Base-by-base conservation (phyloP, 2,329 filamentous ascomycete genomes). In the Alternaria triticimaculans region DNA sequence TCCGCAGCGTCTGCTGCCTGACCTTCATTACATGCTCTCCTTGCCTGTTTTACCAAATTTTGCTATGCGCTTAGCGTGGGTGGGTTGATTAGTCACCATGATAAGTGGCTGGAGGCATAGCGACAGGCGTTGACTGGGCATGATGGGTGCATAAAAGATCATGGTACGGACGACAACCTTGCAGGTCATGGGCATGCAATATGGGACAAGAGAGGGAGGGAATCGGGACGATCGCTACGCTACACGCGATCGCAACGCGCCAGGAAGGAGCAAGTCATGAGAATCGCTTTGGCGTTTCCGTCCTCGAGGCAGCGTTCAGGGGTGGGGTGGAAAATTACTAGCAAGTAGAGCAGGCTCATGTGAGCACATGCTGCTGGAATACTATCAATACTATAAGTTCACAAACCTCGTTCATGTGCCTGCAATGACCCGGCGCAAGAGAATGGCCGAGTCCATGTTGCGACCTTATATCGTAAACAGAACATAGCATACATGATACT, bases 121-220 rank as follows among this genome's bases (percentile, higher is more conserved):
- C 76, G 77, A 78, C 64, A 57, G 78, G 78, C 76, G 76, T 80
- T 80, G 66, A 63, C 58, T 63, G 66, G 69, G 64, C 68, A 68
- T 65, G 54, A 64, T 54, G 59, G 69, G 72, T 70, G 68, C 71
- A 59, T 48, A 67, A 65, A 65, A 46, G 45, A 53, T 45, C 50
- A 63, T 44, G 55, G 58, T 23, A 56, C 20, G 49, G 33, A 41
- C 45, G 43, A 48, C 41, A 30, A 11, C 26, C 20, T 49, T 53
- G 58, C 20, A 20, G 49, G 44, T 23, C 30, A 54, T 55, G 33
- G 23, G 64, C 21, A 21, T 25, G 58, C 55, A 57, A 26, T 12
- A 54, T 26, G 41, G 21, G 33, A 60, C 28, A 56, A 57, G 48
- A 53, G 33, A 63, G 20, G 33, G 21, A 45, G 25, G 30, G 53